These are phyloP conservation scores for Hygrophila difformis DNA, from an alignment of 257 asterid genomes.

Conservation along the genomic window DNA sequence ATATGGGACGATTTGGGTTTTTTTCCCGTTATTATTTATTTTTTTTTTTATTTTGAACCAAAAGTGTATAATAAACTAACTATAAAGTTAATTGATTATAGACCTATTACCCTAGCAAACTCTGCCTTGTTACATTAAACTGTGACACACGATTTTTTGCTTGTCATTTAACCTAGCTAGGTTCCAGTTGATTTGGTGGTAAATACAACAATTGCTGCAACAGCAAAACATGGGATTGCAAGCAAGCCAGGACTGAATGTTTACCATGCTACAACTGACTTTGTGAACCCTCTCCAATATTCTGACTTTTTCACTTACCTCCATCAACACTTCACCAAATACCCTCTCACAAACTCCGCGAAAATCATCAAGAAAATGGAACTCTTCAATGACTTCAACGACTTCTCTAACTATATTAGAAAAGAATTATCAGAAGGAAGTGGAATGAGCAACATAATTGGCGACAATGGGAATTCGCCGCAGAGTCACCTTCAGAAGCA, in stretches of 20 bases:
- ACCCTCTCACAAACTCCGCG: slow-evolving; percentile 4
- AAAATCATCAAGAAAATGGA: background rate
- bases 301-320: slow-evolving; percentile 15
- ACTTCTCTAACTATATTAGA: slow-evolving; percentile 19
- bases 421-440: background rate
- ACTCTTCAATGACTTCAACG: slow-evolving; percentile 15
- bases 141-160: too few species aligned
- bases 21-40: too few species aligned
- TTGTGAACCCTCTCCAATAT: background rate
- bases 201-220: background rate
- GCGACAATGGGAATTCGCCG: background rate
- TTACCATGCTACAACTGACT: background rate
- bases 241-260: background rate
- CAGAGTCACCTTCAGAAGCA: slow-evolving; percentile 4
- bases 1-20: too few species aligned
- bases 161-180: too few species aligned
- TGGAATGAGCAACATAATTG: background rate
- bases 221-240: background rate
- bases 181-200: background rate
- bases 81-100: too few species aligned
- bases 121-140: too few species aligned
- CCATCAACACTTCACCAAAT: slow-evolving; percentile 15
- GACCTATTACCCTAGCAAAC: too few species aligned
- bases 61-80: too few species aligned
- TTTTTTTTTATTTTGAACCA: too few species aligned